These are phyloP conservation scores for Fraxinus xanthoxyloides DNA, from an alignment of 305 asterid genomes.

Conservation along the genomic window DNA sequence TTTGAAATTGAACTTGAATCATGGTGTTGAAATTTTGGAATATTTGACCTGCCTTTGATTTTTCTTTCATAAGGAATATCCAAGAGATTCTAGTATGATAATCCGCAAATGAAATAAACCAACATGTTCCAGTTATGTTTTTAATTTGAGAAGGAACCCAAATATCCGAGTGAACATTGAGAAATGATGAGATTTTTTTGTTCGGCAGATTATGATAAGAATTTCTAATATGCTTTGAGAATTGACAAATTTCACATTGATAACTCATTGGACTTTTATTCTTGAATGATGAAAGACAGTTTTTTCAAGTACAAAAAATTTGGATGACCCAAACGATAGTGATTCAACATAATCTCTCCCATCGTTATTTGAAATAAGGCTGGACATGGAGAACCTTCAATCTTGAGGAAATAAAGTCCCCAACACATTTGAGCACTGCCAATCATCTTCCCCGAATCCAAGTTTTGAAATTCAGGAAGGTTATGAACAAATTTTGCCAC, in stretches of 20 bases:
- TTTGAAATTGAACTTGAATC: neutral
- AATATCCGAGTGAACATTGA: neutral
- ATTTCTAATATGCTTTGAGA: neutral
- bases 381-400: neutral
- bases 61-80: neutral
- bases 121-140: neutral
- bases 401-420: neutral
- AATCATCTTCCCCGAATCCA: neutral
- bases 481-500: neutral
- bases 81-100: neutral
- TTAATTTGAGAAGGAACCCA: neutral
- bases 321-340: neutral
- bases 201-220: neutral
- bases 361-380: neutral
- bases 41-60: neutral
- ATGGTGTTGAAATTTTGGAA: neutral
- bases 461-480: neutral
- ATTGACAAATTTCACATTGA: constrained; percentile 9
- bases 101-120: neutral
- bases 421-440: neutral
- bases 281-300: neutral
- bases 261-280: neutral
- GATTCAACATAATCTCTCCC: neutral
- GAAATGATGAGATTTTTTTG: neutral
- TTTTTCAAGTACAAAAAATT: neutral